Evolutionary conservation across 345 rosid species (phyloP).

Genomic region (Arabidopsis arenosa): DNA sequence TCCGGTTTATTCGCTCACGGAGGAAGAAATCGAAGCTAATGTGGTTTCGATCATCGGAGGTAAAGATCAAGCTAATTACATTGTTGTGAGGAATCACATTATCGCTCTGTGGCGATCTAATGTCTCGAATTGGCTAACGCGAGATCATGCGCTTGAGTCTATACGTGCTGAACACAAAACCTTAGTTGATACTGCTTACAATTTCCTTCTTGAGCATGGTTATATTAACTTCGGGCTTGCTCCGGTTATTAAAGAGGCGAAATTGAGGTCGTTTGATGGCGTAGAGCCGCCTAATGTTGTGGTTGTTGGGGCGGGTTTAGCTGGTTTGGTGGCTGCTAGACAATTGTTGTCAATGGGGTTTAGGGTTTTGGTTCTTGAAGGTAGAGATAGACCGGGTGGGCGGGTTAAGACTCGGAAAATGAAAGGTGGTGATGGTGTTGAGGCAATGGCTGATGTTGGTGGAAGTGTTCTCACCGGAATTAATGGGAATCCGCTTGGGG

Average conservation of each 20-base stretch:
- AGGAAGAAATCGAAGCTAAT: slow-evolving; percentile 95
- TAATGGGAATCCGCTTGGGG: slow-evolving; percentile 93
- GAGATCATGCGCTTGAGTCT: slow-evolving; percentile 75
- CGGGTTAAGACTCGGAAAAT: slow-evolving; percentile 83
- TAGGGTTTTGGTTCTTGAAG: slow-evolving; percentile 89
- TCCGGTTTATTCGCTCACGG: slow-evolving; percentile 86
- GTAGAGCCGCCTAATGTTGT: slow-evolving; percentile 75
- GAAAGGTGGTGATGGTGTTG: slow-evolving; percentile 82
- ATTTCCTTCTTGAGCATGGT: slow-evolving; percentile 79
- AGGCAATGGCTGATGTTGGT: slow-evolving; percentile 85
- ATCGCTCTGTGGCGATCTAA: slow-evolving; percentile 84
- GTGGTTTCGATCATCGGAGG: slow-evolving; percentile 78
- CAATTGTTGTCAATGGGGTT: slow-evolving; percentile 86
- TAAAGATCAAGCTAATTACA: slow-evolving; percentile 73
- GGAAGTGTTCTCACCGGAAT: slow-evolving; percentile 98
- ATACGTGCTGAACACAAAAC: slow-evolving; percentile 72
- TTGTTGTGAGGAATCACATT: slow-evolving; percentile 86
- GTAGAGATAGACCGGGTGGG: slow-evolving; percentile 82
- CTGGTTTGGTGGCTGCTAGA: slow-evolving; percentile 89
- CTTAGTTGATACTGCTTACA: slow-evolving; percentile 75
- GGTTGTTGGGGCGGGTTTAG: slow-evolving; percentile 84
- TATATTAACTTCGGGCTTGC: slow-evolving; percentile 86
- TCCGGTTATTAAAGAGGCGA: slow-evolving; percentile 71
- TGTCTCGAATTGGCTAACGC: slow-evolving; percentile 77
- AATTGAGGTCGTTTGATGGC: slow-evolving; percentile 56